Conservation (phyloP, 2,329 filamentous ascomycete genomes). For the Penicillium sp. region DNA sequence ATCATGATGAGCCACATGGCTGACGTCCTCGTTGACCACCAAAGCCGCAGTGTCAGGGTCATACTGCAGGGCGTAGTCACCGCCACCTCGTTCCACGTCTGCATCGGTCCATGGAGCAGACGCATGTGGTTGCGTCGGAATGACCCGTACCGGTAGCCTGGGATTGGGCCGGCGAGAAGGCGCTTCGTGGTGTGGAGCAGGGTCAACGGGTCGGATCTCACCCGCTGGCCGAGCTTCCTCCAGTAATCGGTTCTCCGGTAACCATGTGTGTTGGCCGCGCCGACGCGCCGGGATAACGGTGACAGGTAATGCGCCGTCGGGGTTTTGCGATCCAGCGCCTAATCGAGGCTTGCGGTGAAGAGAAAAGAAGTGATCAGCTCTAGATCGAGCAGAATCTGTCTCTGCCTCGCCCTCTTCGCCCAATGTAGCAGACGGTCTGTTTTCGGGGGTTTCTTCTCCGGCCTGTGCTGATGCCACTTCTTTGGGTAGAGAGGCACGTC, state of each 20-base stretch:
- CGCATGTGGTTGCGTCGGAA: slow-evolving; percentile 55
- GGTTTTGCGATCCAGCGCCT: slow-evolving; percentile 36
- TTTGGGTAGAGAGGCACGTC: slow-evolving; percentile 55
- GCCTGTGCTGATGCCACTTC: slow-evolving; percentile 58
- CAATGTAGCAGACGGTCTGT: slow-evolving; percentile 30
- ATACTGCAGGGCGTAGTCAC: slow-evolving; percentile 35
- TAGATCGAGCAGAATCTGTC: slow-evolving; percentile 43
- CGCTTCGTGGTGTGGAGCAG: neutral
- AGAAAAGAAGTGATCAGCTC: slow-evolving; percentile 47
- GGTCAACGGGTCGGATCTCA: neutral
- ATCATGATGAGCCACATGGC: slow-evolving; percentile 4
- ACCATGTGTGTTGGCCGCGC: slow-evolving; percentile 54
- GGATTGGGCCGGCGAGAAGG: slow-evolving; percentile 15
- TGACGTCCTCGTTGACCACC: slow-evolving; percentile 31
- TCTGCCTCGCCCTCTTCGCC: slow-evolving; percentile 30
- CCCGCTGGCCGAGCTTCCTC: slow-evolving; percentile 16
- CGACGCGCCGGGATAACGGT: slow-evolving; percentile 60
- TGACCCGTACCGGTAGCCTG: slow-evolving; percentile 52
- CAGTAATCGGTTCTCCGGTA: slow-evolving; percentile 40
- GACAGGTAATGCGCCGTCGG: slow-evolving; percentile 49
- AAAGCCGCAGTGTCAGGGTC: slow-evolving; percentile 40
- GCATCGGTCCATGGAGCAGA: slow-evolving; percentile 54
- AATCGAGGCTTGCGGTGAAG: slow-evolving; percentile 45
- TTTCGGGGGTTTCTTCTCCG: slow-evolving; percentile 37
- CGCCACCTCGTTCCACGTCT: slow-evolving; percentile 27